Percentiles rank a stretch among this genome's conserved stretches.
These are phyloP conservation scores for Besnoitia besnoiti DNA, from an alignment of 169 alveolate genomes.

Conservation along the genomic window DNA sequence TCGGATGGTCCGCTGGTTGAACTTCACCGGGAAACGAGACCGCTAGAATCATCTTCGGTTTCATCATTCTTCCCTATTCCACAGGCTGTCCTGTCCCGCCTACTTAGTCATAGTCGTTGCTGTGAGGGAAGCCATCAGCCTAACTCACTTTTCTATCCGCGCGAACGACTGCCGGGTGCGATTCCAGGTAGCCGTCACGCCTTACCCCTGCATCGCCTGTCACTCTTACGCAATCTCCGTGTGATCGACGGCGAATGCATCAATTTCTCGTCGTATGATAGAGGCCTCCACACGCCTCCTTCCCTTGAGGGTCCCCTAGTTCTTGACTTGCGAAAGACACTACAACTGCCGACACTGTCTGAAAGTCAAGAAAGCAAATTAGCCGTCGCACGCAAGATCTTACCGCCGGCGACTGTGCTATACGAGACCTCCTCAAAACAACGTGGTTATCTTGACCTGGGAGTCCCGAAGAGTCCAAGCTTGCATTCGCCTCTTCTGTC, in stretches of 20 bases:
- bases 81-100: background rate
- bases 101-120: background rate
- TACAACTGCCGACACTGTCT: background rate
- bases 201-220: constrained; percentile 19
- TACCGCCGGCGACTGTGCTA: too few species aligned
- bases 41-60: background rate
- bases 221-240: background rate
- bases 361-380: background rate
- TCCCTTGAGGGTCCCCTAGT: background rate
- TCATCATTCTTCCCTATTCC: background rate
- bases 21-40: background rate
- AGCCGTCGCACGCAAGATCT: background rate
- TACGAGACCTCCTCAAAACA: too few species aligned
- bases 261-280: background rate
- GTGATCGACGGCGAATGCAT: constrained; percentile 14
- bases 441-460: too few species aligned
- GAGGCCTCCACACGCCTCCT: background rate
- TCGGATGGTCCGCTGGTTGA: background rate
- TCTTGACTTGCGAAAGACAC: background rate
- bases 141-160: background rate
- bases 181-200: background rate
- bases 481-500: background rate
- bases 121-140: background rate
- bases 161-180: background rate
- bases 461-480: too few species aligned